Evolutionary conservation across 192 early-diverging fungal genomes (phyloP), one percentile per base, ranked within the genome.

Genomic region (Coemansia reversa): DNA sequence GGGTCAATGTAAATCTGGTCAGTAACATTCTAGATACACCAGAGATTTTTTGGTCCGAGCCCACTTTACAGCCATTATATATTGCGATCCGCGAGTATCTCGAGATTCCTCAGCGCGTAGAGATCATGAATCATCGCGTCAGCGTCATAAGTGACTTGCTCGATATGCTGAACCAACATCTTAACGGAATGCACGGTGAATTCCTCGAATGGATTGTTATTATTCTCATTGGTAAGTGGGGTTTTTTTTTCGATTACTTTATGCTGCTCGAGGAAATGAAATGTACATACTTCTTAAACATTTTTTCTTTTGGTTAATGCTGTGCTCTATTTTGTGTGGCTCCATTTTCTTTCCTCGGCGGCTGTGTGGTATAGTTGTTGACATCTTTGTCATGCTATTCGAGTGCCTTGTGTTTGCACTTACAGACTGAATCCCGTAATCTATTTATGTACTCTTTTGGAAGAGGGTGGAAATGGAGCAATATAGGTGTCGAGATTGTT

Each of bases 181-280:
- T 95, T 62, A 96, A 91, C 29, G 90, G 90, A 33, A 90, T 89
- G 33, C 93, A 98, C 65, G 91, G 89, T 55, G 94, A 95, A 68
- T 90, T 93, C 58, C 83, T 96, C 20, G 94, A 96, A 65, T 93
- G 93, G 90, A 98, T 98, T 60, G 92, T 98, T 2, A 98, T 98
- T 67, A 87, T 92, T 51, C 83, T 97, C 42, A 97, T 97, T 81
- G 91, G 76, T 81, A 81, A 81, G 79, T 81, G 23, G 14, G 4
- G 47, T 33, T 22, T 11, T 7, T 3, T 47, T 4, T 54, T 53
- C 0, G 42, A 0, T 57, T 4, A 19, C 12, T 25, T 8, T 51
- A 25, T 60, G 1, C 23, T 25, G 27, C 3, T 12, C 23, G 33
- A n/a, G 20, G 19, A 20, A 14, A 12, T 12, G 11, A 28, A 20